A percentile compares a stretch with the other conserved stretches of the same genome.
Conservation (phyloP, 108 stramenopile species). For the Bacterosira constricta region DNA sequence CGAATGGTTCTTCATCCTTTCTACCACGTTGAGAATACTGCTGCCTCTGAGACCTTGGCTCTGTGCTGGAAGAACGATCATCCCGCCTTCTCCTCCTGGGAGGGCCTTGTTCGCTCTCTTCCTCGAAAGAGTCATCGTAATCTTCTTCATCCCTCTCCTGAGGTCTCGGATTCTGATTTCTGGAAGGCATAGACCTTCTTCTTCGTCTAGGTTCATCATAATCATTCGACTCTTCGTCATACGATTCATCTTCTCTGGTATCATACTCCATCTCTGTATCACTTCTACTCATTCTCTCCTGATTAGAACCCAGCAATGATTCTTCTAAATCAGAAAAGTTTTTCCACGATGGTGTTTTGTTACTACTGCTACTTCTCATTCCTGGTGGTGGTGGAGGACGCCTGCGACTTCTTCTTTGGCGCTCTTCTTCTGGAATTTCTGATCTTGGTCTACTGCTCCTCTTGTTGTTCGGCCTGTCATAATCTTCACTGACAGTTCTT, state of each 20-base stretch:
- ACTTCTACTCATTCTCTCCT: background rate
- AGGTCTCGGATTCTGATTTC: too few species aligned
- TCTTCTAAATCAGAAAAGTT: constrained; percentile 40
- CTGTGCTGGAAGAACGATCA: background rate
- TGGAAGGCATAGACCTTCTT: background rate
- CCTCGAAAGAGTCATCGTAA: background rate
- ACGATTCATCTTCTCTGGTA: background rate
- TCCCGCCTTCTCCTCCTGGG: background rate
- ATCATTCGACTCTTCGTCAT: background rate
- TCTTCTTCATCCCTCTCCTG: background rate
- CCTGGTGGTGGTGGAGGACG: constrained; percentile 2
- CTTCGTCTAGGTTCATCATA: constrained; percentile 1
- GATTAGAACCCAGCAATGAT: constrained; percentile 15
- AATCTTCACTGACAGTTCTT: background rate
- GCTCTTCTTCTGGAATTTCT: background rate
- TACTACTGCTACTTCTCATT: background rate
- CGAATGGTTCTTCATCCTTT: background rate
- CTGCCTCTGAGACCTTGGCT: background rate
- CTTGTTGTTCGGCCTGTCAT: background rate
- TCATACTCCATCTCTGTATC: background rate
- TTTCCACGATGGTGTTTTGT: constrained; percentile 20
- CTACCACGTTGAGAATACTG: too few species aligned
- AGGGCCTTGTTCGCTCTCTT: constrained; percentile 2
- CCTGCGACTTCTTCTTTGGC: background rate
- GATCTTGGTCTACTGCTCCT: background rate